Evolutionary conservation across 2,329 filamentous ascomycete species (phyloP).

Genomic region (Tolypocladium endophyticum): DNA sequence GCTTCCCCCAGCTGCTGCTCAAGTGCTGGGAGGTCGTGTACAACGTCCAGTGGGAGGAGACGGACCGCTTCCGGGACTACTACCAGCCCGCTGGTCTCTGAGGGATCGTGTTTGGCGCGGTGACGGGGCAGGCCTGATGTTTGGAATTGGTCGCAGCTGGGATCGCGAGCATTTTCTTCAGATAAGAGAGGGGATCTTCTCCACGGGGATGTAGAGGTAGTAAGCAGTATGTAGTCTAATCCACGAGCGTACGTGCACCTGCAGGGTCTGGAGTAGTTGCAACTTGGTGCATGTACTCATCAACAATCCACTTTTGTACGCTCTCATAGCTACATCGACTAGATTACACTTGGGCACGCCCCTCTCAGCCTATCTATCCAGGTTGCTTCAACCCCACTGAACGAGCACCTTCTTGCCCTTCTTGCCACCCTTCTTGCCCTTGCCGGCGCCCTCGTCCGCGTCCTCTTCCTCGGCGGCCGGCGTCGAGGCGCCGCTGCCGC

Average conservation of each 20-base stretch:
- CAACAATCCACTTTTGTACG: background rate
- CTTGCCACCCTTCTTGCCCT: constrained; percentile 45
- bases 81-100: constrained; percentile 40
- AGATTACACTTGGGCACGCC: background rate
- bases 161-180: background rate
- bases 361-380: background rate
- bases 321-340: background rate
- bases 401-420: constrained; percentile 53
- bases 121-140: background rate
- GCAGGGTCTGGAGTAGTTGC: background rate
- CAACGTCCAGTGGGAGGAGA: constrained; percentile 50
- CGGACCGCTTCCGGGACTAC: constrained; percentile 62
- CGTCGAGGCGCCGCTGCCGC: constrained; percentile 15
- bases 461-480: constrained; percentile 12
- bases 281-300: background rate
- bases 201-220: too few relatives aligned
- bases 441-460: constrained; percentile 19
- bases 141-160: background rate
- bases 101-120: background rate
- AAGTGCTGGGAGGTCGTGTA: constrained; percentile 67
- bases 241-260: background rate
- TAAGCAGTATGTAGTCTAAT: background rate
- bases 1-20: constrained; percentile 71
- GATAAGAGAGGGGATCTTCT: too few relatives aligned
- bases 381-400: constrained; percentile 42